phyloP scores from a whole-genome alignment of 2,329 filamentous ascomycete genomes.

The Endocalyx cinctus region DNA sequence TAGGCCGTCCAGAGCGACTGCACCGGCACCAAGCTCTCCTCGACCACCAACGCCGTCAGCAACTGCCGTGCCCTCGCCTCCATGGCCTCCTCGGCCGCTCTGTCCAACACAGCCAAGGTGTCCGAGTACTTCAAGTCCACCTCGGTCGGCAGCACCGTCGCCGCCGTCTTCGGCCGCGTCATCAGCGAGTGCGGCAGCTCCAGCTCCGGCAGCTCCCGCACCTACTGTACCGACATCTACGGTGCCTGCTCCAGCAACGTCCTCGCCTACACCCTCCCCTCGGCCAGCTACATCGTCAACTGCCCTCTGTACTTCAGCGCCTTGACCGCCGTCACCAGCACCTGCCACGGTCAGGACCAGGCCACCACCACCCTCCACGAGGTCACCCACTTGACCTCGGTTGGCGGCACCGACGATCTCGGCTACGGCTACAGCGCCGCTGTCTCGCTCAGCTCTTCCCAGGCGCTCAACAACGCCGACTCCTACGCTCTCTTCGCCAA shows the following conservation, averaged over 20 bases:
- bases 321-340: slow-evolving; percentile 42
- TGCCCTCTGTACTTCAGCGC: slow-evolving; percentile 56
- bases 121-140: slow-evolving; percentile 60
- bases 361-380: slow-evolving; percentile 63
- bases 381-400: slow-evolving; percentile 55
- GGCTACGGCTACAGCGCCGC: slow-evolving; percentile 53
- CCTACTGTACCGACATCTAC: slow-evolving; percentile 57
- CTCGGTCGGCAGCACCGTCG: slow-evolving; percentile 34
- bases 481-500: slow-evolving; percentile 47
- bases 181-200: slow-evolving; percentile 51
- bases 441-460: slow-evolving; percentile 36
- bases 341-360: slow-evolving; percentile 62
- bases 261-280: slow-evolving; percentile 58
- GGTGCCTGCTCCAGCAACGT: slow-evolving; percentile 45
- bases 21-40: slow-evolving; percentile 39
- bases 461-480: slow-evolving; percentile 62
- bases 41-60: slow-evolving; percentile 45
- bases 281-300: slow-evolving; percentile 52
- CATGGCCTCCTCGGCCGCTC: slow-evolving; percentile 47
- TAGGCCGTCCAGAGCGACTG: slow-evolving; percentile 52
- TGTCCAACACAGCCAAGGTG: slow-evolving; percentile 56
- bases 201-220: slow-evolving; percentile 41
- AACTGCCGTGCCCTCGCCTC: slow-evolving; percentile 51
- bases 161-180: slow-evolving; percentile 35
- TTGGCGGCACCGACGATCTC: slow-evolving; percentile 55